Evolutionary conservation across 768 basidiomycete genomes (phyloP), one percentile per base, ranked within the genome.

Genomic region (Pulveroboletus sp.): DNA sequence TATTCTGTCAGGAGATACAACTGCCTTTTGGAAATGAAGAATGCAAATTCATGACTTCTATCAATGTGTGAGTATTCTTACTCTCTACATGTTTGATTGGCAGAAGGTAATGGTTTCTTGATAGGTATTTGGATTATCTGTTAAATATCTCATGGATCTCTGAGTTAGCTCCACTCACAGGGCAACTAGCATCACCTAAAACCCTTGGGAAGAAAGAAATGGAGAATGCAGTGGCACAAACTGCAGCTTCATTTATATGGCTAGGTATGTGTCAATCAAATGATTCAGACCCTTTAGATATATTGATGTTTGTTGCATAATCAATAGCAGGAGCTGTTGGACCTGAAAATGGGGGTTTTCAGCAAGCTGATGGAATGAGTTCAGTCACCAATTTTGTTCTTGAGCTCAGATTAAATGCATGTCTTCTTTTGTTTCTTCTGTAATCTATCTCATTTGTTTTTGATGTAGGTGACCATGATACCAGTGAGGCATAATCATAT

Each of bases 221-320:
- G 32, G 43, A 55, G 34, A 24, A 38, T 52, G 40, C 40, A 12
- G 8, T 52, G 11, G 46, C 46, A 32, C 21, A 42, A 8, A 11
- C 29, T 3, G 21, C 46, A 38, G 50, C 54, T 7, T 24, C 31
- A 34, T 29, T 35, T 12, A 33, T 55, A 12, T 55, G 53, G 53
- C 9, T 49, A 14, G 47, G 54, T 52, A 21, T 52, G 40, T 29
- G 7, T 20, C 6, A 36, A 36, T 19, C 13, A 20, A 17, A 33
- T 23, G 16, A 25, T 13, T 14, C n/a, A n/a, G n/a, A n/a, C n/a
- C n/a, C n/a, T n/a, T n/a, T n/a, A n/a, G 25, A 12, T 25, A 4
- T 34, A 17, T 6, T 17, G 9, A 36, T 7, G 2, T n/a, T 20
- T 3, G 11, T 7, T 31, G 2, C 13, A 24, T 48, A 10, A 32